Conservation (phyloP, 169 alveolate species). For the Babesia ovata region DNA sequence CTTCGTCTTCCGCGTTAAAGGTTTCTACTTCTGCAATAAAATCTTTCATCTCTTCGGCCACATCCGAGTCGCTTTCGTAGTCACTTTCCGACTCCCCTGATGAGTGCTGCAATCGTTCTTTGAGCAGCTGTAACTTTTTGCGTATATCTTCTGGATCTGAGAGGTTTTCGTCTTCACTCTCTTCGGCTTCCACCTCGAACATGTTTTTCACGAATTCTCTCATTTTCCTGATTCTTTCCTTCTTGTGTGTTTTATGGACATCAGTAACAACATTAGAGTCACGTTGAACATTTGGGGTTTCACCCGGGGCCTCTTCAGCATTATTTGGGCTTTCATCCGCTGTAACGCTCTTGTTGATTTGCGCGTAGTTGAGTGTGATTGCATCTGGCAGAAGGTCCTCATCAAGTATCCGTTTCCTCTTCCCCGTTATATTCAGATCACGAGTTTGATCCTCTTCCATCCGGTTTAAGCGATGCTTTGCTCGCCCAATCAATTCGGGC, state of each 20-base stretch:
- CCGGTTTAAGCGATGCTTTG: slow-evolving; percentile 15
- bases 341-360: neutral
- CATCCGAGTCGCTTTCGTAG: slow-evolving; percentile 30
- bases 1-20: slow-evolving; percentile 67
- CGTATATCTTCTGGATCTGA: slow-evolving; percentile 70
- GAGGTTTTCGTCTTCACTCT: slow-evolving; percentile 65
- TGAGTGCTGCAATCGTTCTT: slow-evolving; percentile 47
- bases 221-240: slow-evolving; percentile 25
- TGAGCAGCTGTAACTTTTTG: slow-evolving; percentile 39
- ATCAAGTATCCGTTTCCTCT: slow-evolving; percentile 41
- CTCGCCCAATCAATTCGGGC: slow-evolving; percentile 27
- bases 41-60: slow-evolving; percentile 55
- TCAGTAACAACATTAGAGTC: neutral
- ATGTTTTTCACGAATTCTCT: slow-evolving; percentile 54
- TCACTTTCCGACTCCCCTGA: slow-evolving; percentile 55
- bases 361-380: slow-evolving; percentile 31
- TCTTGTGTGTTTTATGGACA: neutral
- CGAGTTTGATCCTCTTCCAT: neutral
- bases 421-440: neutral
- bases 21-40: slow-evolving; percentile 61
- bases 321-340: neutral
- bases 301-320: neutral
- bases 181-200: slow-evolving; percentile 68
- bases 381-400: slow-evolving; percentile 19
- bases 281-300: neutral